phyloP scores from a whole-genome alignment of 345 rosid species.

The Bruguiera parviflora region DNA sequence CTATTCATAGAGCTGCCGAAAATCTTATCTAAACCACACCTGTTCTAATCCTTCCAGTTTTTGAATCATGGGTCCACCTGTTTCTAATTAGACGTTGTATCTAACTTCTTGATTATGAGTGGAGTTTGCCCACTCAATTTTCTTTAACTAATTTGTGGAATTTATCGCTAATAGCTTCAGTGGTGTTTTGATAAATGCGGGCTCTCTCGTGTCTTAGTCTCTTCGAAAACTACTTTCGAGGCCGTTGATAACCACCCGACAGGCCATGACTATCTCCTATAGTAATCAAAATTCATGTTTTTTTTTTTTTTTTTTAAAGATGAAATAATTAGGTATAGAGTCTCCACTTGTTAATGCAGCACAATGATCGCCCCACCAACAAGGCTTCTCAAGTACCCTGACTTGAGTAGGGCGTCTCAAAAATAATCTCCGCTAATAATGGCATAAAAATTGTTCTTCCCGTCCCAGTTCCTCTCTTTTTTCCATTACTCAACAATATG shows the following conservation, averaged over 20 bases:
- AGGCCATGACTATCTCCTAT: no score
- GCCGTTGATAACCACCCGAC: not conserved
- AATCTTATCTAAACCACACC: not conserved
- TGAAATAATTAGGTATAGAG: not conserved
- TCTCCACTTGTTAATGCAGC: not conserved
- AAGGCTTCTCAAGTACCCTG: not conserved
- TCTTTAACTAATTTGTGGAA: not conserved
- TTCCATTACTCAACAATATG: no score
- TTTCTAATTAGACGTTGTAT: slow-evolving; percentile 20
- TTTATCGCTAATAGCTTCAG: not conserved
- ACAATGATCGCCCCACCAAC: not conserved
- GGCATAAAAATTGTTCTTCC: not conserved
- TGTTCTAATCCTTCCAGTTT: slow-evolving; percentile 22
- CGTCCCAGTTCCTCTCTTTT: no score
- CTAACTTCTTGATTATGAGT: not conserved
- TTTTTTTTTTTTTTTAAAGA: no score
- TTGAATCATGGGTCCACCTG: slow-evolving; percentile 11
- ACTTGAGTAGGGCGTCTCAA: not conserved
- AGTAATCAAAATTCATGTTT: no score
- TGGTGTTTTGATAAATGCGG: not conserved
- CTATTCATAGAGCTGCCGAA: slow-evolving; percentile 14
- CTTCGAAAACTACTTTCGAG: slow-evolving; percentile 4
- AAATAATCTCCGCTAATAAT: not conserved
- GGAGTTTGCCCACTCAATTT: not conserved
- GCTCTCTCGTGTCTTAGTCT: slow-evolving; percentile 1